Evolutionary conservation across 768 basidiomycete genomes (phyloP).

Genomic region (Leucocoprinus sp.): DNA sequence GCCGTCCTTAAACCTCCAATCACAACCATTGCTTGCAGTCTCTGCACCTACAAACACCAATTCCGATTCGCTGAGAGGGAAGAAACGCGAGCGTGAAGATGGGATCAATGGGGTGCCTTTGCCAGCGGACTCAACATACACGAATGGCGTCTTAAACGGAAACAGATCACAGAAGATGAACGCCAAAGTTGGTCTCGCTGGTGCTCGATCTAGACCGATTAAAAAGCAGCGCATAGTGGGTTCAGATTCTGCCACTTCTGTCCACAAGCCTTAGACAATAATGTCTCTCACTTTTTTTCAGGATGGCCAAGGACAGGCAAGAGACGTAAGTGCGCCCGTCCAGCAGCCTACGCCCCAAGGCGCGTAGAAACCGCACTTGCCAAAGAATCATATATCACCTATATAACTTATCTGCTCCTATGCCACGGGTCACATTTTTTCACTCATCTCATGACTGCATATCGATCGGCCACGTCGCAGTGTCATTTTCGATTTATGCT

Average conservation of each 20-base stretch:
- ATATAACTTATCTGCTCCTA: too few species aligned
- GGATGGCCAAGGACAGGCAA: constrained; percentile 59
- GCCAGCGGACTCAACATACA: constrained; percentile 9
- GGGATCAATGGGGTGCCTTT: constrained; percentile 15
- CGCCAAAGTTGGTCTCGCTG: constrained; percentile 51
- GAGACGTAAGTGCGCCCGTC: constrained; percentile 45
- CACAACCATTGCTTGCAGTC: constrained; percentile 14
- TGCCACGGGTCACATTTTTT: too few species aligned
- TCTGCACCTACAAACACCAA: constrained; percentile 21
- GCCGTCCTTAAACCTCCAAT: constrained; percentile 4
- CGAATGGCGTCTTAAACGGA: constrained; percentile 26
- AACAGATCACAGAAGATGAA: constrained; percentile 31
- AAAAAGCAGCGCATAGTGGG: constrained; percentile 74
- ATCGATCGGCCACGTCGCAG: too few species aligned
- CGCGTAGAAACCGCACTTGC: constrained; percentile 26
- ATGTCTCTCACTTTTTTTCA: too few species aligned
- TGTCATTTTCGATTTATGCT: too few species aligned
- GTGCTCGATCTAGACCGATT: constrained; percentile 55
- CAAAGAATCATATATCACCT: not conserved
- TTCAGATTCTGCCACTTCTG: constrained; percentile 12
- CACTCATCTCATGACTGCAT: too few species aligned
- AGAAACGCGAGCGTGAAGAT: constrained; percentile 36
- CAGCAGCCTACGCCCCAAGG: constrained; percentile 73
- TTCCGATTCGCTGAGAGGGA: constrained; percentile 27
- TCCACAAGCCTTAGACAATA: constrained; percentile 3